Percentiles rank a stretch among this genome's conserved stretches.
Conservation (phyloP, 371 early-diverging fungal species). For the Smittium culicis region DNA sequence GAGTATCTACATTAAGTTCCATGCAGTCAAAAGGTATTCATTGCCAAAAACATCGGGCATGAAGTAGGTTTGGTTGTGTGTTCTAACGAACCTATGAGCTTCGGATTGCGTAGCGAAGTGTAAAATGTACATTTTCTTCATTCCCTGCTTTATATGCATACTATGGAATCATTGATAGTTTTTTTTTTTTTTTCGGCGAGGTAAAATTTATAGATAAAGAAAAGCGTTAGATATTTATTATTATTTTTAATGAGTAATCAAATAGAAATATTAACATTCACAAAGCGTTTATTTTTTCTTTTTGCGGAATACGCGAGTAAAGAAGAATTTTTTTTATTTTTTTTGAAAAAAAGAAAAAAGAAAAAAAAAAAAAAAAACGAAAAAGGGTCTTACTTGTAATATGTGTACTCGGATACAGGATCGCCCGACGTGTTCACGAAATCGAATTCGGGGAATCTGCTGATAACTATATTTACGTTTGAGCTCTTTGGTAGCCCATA, state of each 20-base stretch:
- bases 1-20: slow-evolving; percentile 7
- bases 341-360: too few species aligned
- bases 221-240: too few species aligned
- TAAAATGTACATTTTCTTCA: slow-evolving; percentile 7
- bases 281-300: not conserved
- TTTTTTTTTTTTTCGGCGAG: too few species aligned
- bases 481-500: not conserved
- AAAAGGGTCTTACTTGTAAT: too few species aligned
- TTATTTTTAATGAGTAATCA: too few species aligned
- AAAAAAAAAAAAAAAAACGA: too few species aligned
- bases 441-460: slow-evolving; percentile 4
- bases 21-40: not conserved
- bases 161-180: too few species aligned
- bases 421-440: not conserved
- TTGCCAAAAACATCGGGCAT: slow-evolving; percentile 1
- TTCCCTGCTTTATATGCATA: not conserved
- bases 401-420: not conserved
- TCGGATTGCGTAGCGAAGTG: slow-evolving; percentile 8
- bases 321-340: not conserved
- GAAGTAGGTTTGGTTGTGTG: slow-evolving; percentile 8
- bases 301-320: not conserved
- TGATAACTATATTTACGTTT: not conserved
- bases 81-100: slow-evolving; percentile 9
- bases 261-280: too few species aligned
- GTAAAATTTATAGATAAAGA: too few species aligned